Evolutionary conservation across 805 yeast genomes (phyloP).

Genomic region (Priceomyces medius): DNA sequence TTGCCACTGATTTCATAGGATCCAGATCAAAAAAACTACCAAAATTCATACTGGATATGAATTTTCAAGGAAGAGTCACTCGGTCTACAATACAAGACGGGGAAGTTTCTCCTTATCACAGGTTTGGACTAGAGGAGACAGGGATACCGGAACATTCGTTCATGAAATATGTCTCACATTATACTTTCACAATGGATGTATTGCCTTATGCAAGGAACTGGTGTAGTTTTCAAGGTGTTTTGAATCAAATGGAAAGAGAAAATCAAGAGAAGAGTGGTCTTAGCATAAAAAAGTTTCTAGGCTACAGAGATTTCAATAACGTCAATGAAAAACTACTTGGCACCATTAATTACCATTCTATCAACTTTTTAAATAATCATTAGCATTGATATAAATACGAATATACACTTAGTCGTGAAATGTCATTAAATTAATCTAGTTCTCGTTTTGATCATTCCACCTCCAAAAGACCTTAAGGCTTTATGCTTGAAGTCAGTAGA

Average conservation of each 20-base stretch:
- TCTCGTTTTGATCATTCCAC: constrained; percentile 56
- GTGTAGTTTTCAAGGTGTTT: constrained; percentile 29
- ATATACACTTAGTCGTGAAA: not conserved
- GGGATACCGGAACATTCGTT: constrained; percentile 38
- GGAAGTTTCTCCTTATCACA: not conserved
- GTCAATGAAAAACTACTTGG: constrained; percentile 13
- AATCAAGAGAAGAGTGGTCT: constrained; percentile 11
- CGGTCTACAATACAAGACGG: constrained; percentile 10
- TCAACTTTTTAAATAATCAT: constrained; percentile 1
- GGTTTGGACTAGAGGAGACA: constrained; percentile 17
- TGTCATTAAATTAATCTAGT: constrained; percentile 47
- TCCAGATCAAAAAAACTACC: constrained; percentile 38
- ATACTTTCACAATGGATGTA: constrained; percentile 29
- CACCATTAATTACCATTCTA: constrained; percentile 5
- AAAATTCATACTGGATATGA: constrained; percentile 24
- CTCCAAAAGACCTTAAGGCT: constrained; percentile 70
- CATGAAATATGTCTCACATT: constrained; percentile 21
- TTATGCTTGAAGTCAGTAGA: constrained; percentile 52
- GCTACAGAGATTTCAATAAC: constrained; percentile 37
- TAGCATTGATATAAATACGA: constrained; percentile 1
- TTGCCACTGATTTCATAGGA: constrained; percentile 23
- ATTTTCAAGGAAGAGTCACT: constrained; percentile 18
- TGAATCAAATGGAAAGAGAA: constrained; percentile 22
- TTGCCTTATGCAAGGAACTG: constrained; percentile 34
- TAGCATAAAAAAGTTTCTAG: constrained; percentile 27